Percentiles rank a stretch among this genome's conserved stretches.
Evolutionary conservation across 371 early-diverging fungal species (phyloP).

Genomic region (Capillidium rhysosporum): DNA sequence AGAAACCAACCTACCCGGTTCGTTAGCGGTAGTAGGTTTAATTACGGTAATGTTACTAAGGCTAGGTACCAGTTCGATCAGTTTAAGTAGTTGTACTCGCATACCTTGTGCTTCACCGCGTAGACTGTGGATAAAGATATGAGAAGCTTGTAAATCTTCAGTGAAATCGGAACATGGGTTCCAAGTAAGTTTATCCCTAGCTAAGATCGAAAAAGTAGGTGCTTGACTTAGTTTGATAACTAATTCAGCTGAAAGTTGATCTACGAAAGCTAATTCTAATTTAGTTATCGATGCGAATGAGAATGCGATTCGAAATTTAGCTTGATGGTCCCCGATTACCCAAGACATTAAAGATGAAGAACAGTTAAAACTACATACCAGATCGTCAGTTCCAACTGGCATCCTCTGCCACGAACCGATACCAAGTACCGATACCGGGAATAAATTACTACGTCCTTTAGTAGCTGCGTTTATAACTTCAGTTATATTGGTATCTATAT

Average conservation of each 20-base stretch:
- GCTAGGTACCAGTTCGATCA: background rate
- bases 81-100: background rate
- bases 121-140: background rate
- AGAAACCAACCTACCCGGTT: background rate
- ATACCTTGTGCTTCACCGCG: background rate
- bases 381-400: conserved; percentile 28
- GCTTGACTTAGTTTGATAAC: background rate
- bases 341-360: background rate
- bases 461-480: background rate
- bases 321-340: background rate
- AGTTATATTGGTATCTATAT: background rate
- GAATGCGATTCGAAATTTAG: conserved; percentile 3
- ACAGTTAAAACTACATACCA: conserved; percentile 17
- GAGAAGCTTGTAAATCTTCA: background rate
- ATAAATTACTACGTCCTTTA: conserved; percentile 18
- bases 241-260: background rate
- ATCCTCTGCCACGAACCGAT: conserved; percentile 60
- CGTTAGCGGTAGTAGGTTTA: background rate
- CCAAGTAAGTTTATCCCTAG: background rate
- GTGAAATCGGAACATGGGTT: conserved; percentile 1
- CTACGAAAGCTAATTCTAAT: background rate
- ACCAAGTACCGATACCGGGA: conserved; percentile 28
- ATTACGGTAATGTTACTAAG: background rate
- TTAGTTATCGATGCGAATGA: background rate
- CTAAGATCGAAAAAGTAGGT: background rate